Conservation (phyloP, 2,329 filamentous ascomycete genomes). For the Penicillium expansum region DNA sequence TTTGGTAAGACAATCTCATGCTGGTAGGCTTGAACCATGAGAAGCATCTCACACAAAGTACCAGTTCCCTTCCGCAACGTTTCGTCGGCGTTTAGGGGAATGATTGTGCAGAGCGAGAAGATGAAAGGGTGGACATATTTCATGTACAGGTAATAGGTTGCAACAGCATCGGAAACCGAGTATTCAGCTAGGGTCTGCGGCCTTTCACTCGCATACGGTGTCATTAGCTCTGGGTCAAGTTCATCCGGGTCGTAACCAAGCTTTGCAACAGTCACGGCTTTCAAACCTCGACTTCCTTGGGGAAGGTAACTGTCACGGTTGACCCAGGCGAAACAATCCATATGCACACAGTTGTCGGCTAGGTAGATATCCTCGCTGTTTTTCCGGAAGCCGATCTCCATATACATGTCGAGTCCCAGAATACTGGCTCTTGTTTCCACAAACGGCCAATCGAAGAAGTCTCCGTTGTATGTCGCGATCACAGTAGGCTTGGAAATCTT, state of each 20-base stretch:
- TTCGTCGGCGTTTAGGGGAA: slow-evolving; percentile 89
- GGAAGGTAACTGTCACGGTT: slow-evolving; percentile 97
- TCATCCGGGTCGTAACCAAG: slow-evolving; percentile 98
- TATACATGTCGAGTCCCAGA: slow-evolving; percentile 98
- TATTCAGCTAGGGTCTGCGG: slow-evolving; percentile 96
- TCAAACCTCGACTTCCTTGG: slow-evolving; percentile 93
- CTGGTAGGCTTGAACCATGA: slow-evolving; percentile 97
- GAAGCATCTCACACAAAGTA: slow-evolving; percentile 97
- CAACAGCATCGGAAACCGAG: slow-evolving; percentile 97
- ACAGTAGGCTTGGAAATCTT: slow-evolving; percentile 93
- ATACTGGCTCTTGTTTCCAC: slow-evolving; percentile 91
- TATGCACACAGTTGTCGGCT: slow-evolving; percentile 92
- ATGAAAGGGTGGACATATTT: slow-evolving; percentile 99
- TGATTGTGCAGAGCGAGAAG: slow-evolving; percentile 95
- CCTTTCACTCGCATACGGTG: slow-evolving; percentile 77
- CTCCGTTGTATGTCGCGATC: slow-evolving; percentile 99
- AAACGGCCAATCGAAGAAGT: slow-evolving; percentile 99
- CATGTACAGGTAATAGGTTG: slow-evolving; percentile 99
- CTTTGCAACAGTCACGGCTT: slow-evolving; percentile 96
- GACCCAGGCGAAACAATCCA: slow-evolving; percentile 99
- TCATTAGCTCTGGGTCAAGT: slow-evolving; percentile 96
- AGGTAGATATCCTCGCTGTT: slow-evolving; percentile 96
- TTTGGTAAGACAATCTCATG: slow-evolving; percentile 91
- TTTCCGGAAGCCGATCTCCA: slow-evolving; percentile 94
- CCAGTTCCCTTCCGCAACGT: slow-evolving; percentile 92